phyloP scores from a whole-genome alignment of 2,329 filamentous ascomycete species.

The Aspergillus sergii region DNA sequence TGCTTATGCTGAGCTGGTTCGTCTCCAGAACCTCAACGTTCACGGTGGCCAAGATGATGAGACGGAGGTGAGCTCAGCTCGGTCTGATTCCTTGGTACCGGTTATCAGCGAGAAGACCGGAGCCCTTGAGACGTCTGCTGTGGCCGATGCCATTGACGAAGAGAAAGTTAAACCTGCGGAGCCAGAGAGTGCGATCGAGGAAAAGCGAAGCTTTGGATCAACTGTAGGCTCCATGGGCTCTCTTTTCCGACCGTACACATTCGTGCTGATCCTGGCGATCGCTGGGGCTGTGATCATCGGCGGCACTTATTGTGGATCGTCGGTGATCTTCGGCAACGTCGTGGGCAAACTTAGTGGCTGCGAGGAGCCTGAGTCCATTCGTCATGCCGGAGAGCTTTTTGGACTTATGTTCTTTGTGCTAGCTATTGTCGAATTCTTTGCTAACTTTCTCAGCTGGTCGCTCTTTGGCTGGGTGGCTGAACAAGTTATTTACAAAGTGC shows the following conservation, averaged over 20 bases:
- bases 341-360: constrained; percentile 61
- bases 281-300: constrained; percentile 57
- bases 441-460: constrained; percentile 63
- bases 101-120: constrained; percentile 9
- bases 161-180: constrained; percentile 17
- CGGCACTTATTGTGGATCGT: constrained; percentile 60
- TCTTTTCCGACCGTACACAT: constrained; percentile 39
- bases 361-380: constrained; percentile 57
- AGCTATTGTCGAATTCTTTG: constrained; percentile 61
- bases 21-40: constrained; percentile 53
- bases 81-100: neutral
- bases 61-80: constrained; percentile 7
- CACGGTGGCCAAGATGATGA: constrained; percentile 7
- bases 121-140: constrained; percentile 16
- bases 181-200: constrained; percentile 1
- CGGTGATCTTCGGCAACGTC: constrained; percentile 63
- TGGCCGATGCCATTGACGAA: constrained; percentile 26
- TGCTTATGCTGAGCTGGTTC: constrained; percentile 47
- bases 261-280: constrained; percentile 52
- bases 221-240: constrained; percentile 19
- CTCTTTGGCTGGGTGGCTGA: constrained; percentile 64
- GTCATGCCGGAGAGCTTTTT: constrained; percentile 55
- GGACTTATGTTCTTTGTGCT: constrained; percentile 64
- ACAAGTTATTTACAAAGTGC: constrained; percentile 64
- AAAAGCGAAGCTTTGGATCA: constrained; percentile 31